Evolutionary conservation across 2,329 filamentous ascomycete genomes (phyloP), one percentile per base, ranked within the genome.

Genomic region (Aspergillus neotritici): DNA sequence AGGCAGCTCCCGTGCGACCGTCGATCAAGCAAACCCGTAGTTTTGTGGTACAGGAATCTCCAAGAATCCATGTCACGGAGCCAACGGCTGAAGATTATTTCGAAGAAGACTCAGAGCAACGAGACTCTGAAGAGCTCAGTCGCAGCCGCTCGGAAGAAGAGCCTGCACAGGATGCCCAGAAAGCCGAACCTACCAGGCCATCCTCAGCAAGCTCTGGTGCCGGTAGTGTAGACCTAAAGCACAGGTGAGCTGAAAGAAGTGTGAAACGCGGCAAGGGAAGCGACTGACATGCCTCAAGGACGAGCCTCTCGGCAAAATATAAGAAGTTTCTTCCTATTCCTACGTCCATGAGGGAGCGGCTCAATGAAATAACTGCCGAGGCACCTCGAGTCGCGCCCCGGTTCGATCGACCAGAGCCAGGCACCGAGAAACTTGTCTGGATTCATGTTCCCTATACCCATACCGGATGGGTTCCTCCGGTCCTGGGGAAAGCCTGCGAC

Each of bases 371-470:
- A 4, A 41, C 43, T 9, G 37, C 48, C 7, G 58, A 62, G 37
- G 47, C 48, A 14, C 61, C 61, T 31, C 53, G 55, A 13, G 47
- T 49, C 13, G 49, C 49, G 12, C 61, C 60, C 31, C 50, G 60
- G 10, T 63, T 64, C 43, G 60, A 63, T 46, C 53, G 56, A 30
- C 61, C 61, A 9, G 61, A 64, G 14, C 54, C 60, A 15, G 60
- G 53, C 15, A 62, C 54, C 2, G 60, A 64, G 37, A 64, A 63
- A 38, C 41, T 64, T n/a, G 46, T 63, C 10, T 64, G 61, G 61
- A 60, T 64, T 2, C 61, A 64, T 46, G 52, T 63, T 29, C 61
- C 61, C 1, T 64, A 64, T 40, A 64, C 60, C 2, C 58, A 64
- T 42, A 43, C 30, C 4, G 47, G 38, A 25, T 64, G 46, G 35